Evolutionary conservation across 2,329 filamentous ascomycete genomes (phyloP), one percentile per base, ranked within the genome.

Genomic region (Aspergillus sp.): DNA sequence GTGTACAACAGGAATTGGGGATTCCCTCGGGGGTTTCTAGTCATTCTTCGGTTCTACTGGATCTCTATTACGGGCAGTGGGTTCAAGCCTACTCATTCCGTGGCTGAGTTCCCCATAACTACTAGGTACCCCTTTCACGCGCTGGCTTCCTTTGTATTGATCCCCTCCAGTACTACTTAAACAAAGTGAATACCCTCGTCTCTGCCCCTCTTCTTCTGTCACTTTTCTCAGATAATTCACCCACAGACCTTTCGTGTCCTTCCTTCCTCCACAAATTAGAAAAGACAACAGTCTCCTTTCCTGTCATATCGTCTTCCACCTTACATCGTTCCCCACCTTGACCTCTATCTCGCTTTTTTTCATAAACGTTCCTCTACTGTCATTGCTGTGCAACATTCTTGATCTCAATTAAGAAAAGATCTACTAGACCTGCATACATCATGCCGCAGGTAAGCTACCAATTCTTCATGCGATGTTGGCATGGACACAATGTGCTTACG

Each of bases 361-460:
- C 41, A 36, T 45, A 45, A 23, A 21, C 41, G 41, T 5, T 19
- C 10, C 41, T 45, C 41, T 21, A 45, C 41, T 12, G 9, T 8
- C 41, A 13, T 21, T n/a, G 12, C 17, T 21, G 41, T 45, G 21
- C 41, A 23, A 13, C 19, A 21, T 45, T 21, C 21, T 13, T 45
- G 19, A 12, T 23, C 9, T 23, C 41, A 23, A 8, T 13, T 13
- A 15, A 45, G 41, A 56, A 51, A 55, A 47, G 38, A 49, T 41
- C 32, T 28, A 12, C 36, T 45, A 48, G 41, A n/a, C 36, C 32
- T 55, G 47, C 54, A 32, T 39, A 57, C 69, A 69, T 52, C 67
- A 74, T 73, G 76, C 69, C 73, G 63, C 70, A 78, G 70, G 76
- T 78, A 43, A 52, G 69, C 50, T 47, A 36, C 6, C n/a, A 6